phyloP scores from a whole-genome alignment of 23 red algal species.

The Rhodosorus marinus region DNA sequence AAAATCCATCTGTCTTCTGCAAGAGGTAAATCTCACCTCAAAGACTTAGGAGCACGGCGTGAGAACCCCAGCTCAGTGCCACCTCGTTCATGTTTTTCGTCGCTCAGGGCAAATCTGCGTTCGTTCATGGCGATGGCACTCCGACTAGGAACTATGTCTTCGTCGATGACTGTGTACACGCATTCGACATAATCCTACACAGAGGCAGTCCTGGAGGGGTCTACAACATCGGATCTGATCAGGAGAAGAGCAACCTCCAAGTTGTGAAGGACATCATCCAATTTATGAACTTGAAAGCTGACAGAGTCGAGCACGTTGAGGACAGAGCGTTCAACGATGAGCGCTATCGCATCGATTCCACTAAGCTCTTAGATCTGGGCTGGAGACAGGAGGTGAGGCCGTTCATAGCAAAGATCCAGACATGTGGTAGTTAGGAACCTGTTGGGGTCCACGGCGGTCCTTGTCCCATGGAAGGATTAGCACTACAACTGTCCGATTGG shows the following conservation, averaged over 20 bases:
- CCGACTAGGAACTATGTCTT: constrained; percentile 69
- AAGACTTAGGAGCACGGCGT: too few relatives aligned
- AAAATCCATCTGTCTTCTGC: constrained; percentile 56
- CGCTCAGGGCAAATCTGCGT: constrained; percentile 12
- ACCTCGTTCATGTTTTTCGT: too few relatives aligned
- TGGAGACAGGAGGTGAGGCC: too few relatives aligned
- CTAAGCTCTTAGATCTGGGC: constrained; percentile 62
- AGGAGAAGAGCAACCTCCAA: constrained; percentile 62
- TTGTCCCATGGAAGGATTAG: too few relatives aligned
- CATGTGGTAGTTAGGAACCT: too few relatives aligned
- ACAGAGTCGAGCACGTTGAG: neutral
- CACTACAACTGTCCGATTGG: too few relatives aligned
- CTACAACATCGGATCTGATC: constrained; percentile 85
- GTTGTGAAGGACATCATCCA: constrained; percentile 54
- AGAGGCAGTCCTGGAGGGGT: constrained; percentile 54
- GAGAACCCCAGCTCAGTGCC: too few relatives aligned
- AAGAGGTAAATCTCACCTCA: too few relatives aligned
- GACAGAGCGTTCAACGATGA: constrained; percentile 81
- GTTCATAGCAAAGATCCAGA: too few relatives aligned
- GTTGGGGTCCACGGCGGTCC: too few relatives aligned
- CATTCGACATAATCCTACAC: constrained; percentile 82
- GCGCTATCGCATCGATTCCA: constrained; percentile 67
- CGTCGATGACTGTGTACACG: constrained; percentile 64
- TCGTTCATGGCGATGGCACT: constrained; percentile 73
- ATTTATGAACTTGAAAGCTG: constrained; percentile 11